A percentile compares a stretch with the other conserved stretches of the same genome.
Conservation (phyloP, 1,284 basidiomycete genomes). For the Sanghuangporus weigelae region DNA sequence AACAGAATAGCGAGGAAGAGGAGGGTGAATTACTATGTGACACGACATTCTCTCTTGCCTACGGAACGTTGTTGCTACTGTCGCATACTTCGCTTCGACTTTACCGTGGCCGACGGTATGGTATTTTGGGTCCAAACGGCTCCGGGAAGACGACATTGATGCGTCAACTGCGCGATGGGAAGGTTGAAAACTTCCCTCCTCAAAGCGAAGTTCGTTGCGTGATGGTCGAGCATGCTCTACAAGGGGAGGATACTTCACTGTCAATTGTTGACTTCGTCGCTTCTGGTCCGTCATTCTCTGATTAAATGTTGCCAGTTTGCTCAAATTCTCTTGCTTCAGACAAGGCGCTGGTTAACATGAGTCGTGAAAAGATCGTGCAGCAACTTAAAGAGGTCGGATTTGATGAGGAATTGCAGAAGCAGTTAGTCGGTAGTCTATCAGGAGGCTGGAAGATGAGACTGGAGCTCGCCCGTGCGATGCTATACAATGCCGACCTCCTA, state of each 20-base stretch:
- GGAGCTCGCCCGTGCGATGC: constrained; percentile 90
- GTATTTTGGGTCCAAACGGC: constrained; percentile 94
- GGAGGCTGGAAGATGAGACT: constrained; percentile 99
- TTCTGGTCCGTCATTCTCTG: constrained; percentile 47
- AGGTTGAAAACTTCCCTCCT: constrained; percentile 95
- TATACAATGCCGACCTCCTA: constrained; percentile 92
- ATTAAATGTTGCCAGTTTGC: not conserved
- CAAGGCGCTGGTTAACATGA: constrained; percentile 51
- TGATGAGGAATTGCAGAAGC: constrained; percentile 79
- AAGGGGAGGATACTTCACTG: constrained; percentile 83
- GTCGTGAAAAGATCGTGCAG: constrained; percentile 66
- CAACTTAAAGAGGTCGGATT: constrained; percentile 90
- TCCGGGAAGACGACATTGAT: constrained; percentile 96
- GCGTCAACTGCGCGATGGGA: constrained; percentile 92
- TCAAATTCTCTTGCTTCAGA: constrained; percentile 34
- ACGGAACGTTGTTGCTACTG: constrained; percentile 91
- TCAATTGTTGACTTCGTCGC: constrained; percentile 88
- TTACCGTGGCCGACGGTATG: constrained; percentile 89
- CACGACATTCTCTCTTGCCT: constrained; percentile 93
- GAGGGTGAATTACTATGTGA: constrained; percentile 89
- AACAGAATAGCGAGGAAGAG: constrained; percentile 46
- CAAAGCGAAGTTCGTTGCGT: constrained; percentile 82
- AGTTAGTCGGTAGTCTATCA: constrained; percentile 86
- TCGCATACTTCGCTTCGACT: constrained; percentile 94
- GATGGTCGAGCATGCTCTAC: constrained; percentile 95